Evolutionary conservation across 441 rosid species (phyloP).

Genomic region (Aleurites moluccanus): DNA sequence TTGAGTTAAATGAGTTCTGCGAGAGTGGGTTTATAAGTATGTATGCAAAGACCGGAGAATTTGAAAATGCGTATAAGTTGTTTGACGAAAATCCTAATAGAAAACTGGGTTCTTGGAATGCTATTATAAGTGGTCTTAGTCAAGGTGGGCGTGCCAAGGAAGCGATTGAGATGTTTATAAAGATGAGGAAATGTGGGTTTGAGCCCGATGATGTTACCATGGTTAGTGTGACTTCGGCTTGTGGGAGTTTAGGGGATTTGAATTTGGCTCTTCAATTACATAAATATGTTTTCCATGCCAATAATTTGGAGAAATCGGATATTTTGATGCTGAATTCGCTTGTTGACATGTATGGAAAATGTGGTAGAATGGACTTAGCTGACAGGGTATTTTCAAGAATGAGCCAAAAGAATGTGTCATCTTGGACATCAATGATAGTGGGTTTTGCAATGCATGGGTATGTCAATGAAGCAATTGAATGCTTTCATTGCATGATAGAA

Average conservation of each 20-base stretch:
- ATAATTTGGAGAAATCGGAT: constrained; percentile 39
- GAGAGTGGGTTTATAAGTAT: constrained; percentile 69
- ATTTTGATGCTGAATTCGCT: constrained; percentile 72
- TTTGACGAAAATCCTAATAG: constrained; percentile 70
- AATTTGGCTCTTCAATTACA: constrained; percentile 70
- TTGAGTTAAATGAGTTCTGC: constrained; percentile 56
- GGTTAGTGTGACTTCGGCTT: constrained; percentile 73
- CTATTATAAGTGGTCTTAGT: constrained; percentile 58
- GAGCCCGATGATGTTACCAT: constrained; percentile 72
- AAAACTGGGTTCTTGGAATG: constrained; percentile 89
- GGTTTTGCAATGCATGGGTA: constrained; percentile 66
- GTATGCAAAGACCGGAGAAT: constrained; percentile 55
- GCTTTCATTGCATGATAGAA: constrained; percentile 55
- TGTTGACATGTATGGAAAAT: constrained; percentile 76
- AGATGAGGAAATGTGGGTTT: constrained; percentile 58
- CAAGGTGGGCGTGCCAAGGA: constrained; percentile 58
- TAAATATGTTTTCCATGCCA: constrained; percentile 62
- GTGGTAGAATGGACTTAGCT: constrained; percentile 82
- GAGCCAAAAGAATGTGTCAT: constrained; percentile 55
- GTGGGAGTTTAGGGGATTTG: constrained; percentile 69
- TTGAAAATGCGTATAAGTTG: constrained; percentile 49
- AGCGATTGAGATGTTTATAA: constrained; percentile 56
- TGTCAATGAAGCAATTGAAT: constrained; percentile 52
- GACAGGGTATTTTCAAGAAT: constrained; percentile 48
- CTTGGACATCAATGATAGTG: constrained; percentile 83